phyloP scores from a whole-genome alignment of 2,329 filamentous ascomycete species.

The Grosmannia penicillata region DNA sequence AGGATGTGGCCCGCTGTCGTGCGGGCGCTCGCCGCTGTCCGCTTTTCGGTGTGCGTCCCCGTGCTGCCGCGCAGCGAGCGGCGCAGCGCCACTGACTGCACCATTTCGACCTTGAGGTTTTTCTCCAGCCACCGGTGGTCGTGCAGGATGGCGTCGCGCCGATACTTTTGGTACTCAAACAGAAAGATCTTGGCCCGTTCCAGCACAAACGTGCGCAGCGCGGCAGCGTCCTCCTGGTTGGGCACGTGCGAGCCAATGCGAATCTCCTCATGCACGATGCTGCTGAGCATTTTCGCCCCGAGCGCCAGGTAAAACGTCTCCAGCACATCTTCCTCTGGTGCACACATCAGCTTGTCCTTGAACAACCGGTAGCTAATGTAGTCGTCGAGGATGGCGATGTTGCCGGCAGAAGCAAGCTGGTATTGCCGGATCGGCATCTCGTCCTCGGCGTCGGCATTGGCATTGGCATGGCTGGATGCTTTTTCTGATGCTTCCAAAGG shows the following conservation, averaged over 20 bases:
- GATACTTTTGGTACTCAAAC: conserved; percentile 57
- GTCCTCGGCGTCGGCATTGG: conserved; percentile 41
- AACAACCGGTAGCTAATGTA: conserved; percentile 82
- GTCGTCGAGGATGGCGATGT: conserved; percentile 73
- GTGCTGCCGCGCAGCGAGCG: conserved; percentile 56
- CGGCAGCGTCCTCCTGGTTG: conserved; percentile 47
- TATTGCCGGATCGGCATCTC: conserved; percentile 59
- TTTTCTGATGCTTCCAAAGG: no score
- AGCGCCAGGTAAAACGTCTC: conserved; percentile 76
- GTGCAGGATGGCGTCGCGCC: conserved; percentile 64
- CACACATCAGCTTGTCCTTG: conserved; percentile 68
- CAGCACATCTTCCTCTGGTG: conserved; percentile 76
- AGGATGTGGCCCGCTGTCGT: conserved; percentile 41
- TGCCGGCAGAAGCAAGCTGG: conserved; percentile 54
- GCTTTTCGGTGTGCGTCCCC: conserved; percentile 57
- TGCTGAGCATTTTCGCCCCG: conserved; percentile 62
- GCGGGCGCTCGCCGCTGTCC: conserved; percentile 53
- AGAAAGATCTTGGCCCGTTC: conserved; percentile 85
- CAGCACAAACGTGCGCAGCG: conserved; percentile 65
- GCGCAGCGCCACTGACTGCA: conserved; percentile 63
- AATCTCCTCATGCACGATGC: conserved; percentile 63
- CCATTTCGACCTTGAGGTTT: conserved; percentile 62
- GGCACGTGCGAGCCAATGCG: conserved; percentile 51
- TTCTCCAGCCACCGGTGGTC: conserved; percentile 85
- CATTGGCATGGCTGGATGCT: conserved; percentile 30